These are phyloP conservation scores for Leccinellum luteum DNA, from an alignment of 768 basidiomycete genomes.

Conservation along the genomic window DNA sequence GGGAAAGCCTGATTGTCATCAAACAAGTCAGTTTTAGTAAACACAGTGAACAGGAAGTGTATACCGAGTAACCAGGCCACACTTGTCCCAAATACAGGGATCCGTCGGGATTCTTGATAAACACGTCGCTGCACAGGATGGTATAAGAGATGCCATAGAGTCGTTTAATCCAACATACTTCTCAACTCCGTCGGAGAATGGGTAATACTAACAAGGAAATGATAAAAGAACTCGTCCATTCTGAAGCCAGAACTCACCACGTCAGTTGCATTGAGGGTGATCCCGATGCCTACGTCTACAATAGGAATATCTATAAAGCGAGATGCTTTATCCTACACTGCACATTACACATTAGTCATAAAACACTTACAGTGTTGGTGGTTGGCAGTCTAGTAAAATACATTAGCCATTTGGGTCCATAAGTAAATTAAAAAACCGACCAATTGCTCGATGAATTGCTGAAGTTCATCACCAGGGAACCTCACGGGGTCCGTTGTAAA, in stretches of 20 bases:
- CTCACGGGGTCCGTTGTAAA: constrained; percentile 67
- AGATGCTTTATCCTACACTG: background rate
- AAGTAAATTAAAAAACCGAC: constrained; percentile 35
- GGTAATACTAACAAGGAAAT: constrained; percentile 49
- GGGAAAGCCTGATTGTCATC: constrained; percentile 45
- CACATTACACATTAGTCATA: background rate
- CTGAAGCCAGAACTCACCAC: constrained; percentile 42
- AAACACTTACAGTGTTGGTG: constrained; percentile 29
- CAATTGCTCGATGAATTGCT: constrained; percentile 52
- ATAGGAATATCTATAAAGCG: constrained; percentile 65
- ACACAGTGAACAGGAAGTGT: constrained; percentile 6
- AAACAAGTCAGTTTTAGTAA: background rate
- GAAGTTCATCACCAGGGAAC: constrained; percentile 55
- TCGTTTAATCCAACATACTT: constrained; percentile 36
- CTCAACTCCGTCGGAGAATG: constrained; percentile 62
- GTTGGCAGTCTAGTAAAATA: constrained; percentile 19
- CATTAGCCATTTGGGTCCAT: constrained; percentile 8
- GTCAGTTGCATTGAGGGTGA: constrained; percentile 58
- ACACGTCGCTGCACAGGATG: constrained; percentile 48
- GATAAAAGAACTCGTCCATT: background rate
- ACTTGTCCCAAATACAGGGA: constrained; percentile 72
- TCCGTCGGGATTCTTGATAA: constrained; percentile 74
- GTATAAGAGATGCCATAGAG: background rate
- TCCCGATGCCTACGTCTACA: constrained; percentile 60
- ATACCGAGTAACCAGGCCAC: constrained; percentile 74